Evolutionary conservation across 2,329 filamentous ascomycete species (phyloP), one percentile per base, ranked within the genome.

Genomic region (Aureobasidium sp.): DNA sequence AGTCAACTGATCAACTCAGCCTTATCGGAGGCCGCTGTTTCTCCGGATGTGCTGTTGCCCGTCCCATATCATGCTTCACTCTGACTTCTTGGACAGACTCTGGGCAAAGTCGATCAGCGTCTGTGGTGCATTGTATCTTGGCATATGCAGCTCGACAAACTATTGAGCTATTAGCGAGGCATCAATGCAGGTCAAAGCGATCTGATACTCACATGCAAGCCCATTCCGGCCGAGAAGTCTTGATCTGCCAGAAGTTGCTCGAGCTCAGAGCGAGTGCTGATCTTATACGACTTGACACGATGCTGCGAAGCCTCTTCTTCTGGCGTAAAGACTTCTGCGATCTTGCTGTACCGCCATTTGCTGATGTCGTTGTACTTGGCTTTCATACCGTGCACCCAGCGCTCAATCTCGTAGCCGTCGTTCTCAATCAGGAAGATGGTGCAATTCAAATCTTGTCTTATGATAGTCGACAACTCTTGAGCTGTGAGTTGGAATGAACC

Each of bases 341-440:
- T 55, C 32, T 64, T 55, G 26, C 52, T 59, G 48, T 64, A 65
- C 20, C 62, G 61, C 65, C 65, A 66, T 26, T 62, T 55, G 51
- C 51, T 61, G 41, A 66, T 63, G 15, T 84, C 80, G 58, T 85
- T 85, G 67, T 85, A 85, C 0, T 62, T 67, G 61, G 80, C 74
- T 12, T 79, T 74, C 20, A 76, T 72, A 4, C 82, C 90, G 74
- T 96, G 91, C 69, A 96, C 95, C 73, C 85, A 89, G 34, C 91
- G 85, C 76, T 96, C 91, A 72, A 95, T 94, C 10, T 91, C 94
- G 76, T 89, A 96, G 12, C 91, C 91, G 44, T 92, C 85, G 72
- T 95, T 95, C 80, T 89, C 91, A 67, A 96, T 87, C 65, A 94
- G 81, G 72, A 96, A 93, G 65, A 96, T 86, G 70, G 91, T 93